A percentile compares a stretch with the other conserved stretches of the same genome.
These are phyloP conservation scores for Porodaedalea pini DNA, from an alignment of 1,284 basidiomycete genomes.

Conservation along the genomic window DNA sequence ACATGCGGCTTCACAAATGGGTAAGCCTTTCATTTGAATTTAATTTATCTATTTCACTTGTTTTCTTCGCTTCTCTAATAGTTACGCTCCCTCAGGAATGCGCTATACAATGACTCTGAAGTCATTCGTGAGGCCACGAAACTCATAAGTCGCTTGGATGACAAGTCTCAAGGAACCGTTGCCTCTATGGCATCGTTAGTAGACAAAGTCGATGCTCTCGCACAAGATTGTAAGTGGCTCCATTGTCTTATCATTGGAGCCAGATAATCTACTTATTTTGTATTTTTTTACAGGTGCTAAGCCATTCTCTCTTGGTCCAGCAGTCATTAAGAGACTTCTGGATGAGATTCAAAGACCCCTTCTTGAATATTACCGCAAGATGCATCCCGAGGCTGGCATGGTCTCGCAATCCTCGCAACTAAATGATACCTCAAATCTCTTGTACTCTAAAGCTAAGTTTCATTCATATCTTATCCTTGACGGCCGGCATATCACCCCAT, in stretches of 20 bases:
- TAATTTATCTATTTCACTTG: neutral
- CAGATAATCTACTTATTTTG: neutral
- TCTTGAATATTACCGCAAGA: neutral
- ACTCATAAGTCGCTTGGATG: neutral
- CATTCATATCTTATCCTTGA: neutral
- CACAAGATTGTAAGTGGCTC: neutral
- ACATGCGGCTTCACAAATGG: neutral
- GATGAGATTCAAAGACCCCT: neutral
- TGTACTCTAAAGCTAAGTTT: neutral
- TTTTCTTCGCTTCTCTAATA: neutral
- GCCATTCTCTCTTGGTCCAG: too few species aligned
- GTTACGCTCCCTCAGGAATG: neutral
- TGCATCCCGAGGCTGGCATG: conserved; percentile 2
- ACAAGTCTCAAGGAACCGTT: neutral
- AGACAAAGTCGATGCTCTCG: neutral
- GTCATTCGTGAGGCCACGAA: neutral
- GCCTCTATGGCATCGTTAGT: neutral
- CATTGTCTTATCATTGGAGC: neutral
- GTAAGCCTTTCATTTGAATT: neutral
- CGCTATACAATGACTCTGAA: neutral
- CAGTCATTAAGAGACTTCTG: neutral
- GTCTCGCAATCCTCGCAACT: neutral
- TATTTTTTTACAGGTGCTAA: too few species aligned
- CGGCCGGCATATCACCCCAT: conserved; percentile 1
- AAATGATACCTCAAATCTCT: neutral